phyloP scores from a whole-genome alignment of 1,284 basidiomycete genomes.

The Boletus mariae region DNA sequence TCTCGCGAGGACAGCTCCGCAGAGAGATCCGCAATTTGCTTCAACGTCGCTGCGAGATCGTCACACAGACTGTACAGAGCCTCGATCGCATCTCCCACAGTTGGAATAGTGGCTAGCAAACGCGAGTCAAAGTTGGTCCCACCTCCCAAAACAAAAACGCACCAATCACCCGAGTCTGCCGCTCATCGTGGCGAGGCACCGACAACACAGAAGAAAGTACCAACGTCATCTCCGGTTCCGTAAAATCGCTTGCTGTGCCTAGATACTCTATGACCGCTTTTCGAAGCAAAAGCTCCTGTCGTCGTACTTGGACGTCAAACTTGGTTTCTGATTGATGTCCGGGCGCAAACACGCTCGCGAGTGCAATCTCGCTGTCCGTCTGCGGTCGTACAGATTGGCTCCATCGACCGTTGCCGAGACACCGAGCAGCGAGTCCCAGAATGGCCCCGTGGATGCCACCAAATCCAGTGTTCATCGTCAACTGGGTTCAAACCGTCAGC shows the following conservation, averaged over 20 bases:
- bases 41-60: slow-evolving; percentile 58
- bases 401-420: slow-evolving; percentile 65
- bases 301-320: slow-evolving; percentile 53
- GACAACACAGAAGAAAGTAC: slow-evolving; percentile 61
- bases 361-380: slow-evolving; percentile 66
- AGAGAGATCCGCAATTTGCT: slow-evolving; percentile 64
- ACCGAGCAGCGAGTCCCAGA: slow-evolving; percentile 71
- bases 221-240: slow-evolving; percentile 67
- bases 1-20: slow-evolving; percentile 71
- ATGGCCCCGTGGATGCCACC: slow-evolving; percentile 83
- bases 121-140: not conserved
- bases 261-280: slow-evolving; percentile 64
- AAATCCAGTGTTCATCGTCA: slow-evolving; percentile 67
- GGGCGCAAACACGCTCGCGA: slow-evolving; percentile 50
- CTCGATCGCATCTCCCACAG: slow-evolving; percentile 71
- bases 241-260: slow-evolving; percentile 66
- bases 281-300: slow-evolving; percentile 52
- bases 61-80: slow-evolving; percentile 61
- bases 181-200: slow-evolving; percentile 44
- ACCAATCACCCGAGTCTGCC: slow-evolving; percentile 40
- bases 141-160: slow-evolving; percentile 5
- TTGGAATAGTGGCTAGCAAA: slow-evolving; percentile 62
- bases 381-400: slow-evolving; percentile 59
- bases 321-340: slow-evolving; percentile 51
- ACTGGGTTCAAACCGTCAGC: slow-evolving; percentile 35